phyloP scores from a whole-genome alignment of 495 filamentous ascomycete genomes.

The Alectoria sarmentosa region DNA sequence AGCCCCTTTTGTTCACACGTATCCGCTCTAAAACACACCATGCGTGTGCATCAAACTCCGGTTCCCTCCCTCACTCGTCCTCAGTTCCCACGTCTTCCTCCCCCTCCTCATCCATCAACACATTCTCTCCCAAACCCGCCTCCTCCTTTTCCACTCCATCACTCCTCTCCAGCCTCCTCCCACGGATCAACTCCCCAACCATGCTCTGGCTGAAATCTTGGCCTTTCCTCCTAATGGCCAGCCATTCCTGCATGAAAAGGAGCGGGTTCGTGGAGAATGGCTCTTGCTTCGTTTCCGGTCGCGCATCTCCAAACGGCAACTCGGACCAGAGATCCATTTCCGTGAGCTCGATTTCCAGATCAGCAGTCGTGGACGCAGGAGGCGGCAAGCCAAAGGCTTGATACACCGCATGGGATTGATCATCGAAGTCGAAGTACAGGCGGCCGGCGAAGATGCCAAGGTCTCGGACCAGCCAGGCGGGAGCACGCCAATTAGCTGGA shows the following conservation, averaged over 20 bases:
- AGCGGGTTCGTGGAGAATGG: slow-evolving; percentile 12
- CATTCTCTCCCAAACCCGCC: neutral
- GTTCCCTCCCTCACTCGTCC: neutral
- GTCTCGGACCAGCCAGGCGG: slow-evolving; percentile 28
- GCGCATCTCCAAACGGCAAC: slow-evolving; percentile 7
- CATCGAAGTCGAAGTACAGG: slow-evolving; percentile 45
- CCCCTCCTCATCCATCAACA: neutral
- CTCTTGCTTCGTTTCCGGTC: neutral
- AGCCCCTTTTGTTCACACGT: too few relatives aligned
- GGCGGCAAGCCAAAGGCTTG: slow-evolving; percentile 26
- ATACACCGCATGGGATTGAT: slow-evolving; percentile 30
- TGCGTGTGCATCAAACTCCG: too few relatives aligned
- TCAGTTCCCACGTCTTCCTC: neutral
- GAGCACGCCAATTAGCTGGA: slow-evolving; percentile 15
- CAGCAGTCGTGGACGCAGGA: neutral
- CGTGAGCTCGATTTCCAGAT: neutral
- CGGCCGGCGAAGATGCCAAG: slow-evolving; percentile 50
- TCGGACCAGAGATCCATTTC: slow-evolving; percentile 12
- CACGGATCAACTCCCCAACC: slow-evolving; percentile 20
- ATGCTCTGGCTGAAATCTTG: slow-evolving; percentile 21
- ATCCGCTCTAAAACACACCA: too few relatives aligned
- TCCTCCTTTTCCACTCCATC: neutral
- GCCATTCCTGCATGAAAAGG: slow-evolving; percentile 23
- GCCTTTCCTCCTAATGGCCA: slow-evolving; percentile 20
- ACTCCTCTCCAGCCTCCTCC: slow-evolving; percentile 1